Base-by-base conservation (phyloP, 768 basidiomycete species). In the Lanmaoa pseudosensibilis region DNA sequence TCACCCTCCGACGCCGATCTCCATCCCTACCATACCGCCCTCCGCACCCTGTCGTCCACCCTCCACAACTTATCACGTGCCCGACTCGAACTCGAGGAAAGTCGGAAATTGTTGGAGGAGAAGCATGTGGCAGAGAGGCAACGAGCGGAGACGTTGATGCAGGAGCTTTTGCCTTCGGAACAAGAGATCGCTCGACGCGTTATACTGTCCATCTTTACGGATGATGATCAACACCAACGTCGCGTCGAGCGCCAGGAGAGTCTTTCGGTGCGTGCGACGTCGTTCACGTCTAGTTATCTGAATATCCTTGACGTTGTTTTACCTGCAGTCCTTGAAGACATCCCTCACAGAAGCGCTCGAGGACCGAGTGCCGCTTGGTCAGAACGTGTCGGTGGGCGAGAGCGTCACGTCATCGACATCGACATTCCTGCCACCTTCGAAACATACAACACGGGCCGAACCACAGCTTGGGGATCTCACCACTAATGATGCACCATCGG, bases 21-120 rank as follows among this genome's bases (percentile, higher is more conserved):
- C 27, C 80, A 85, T 63, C 84, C 88, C 1, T 89, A 88, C 60
- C 85, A 89, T 60, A 75, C 83, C 2, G 80, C 86, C 2, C 64
- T 93, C 16, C 83, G 91, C 21, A 77, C 85, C 6, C 73, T 94
- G 18, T 92, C 91, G 0, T 81, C 83, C 1, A 86, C 88, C 2
- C 71, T 89, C 11, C 74, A 83, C 49, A 83, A 79, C 53, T 66
- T 91, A 16, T 76, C 84, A 18, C 77, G 78, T 55, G 82, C 73
- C 2, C 74, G 85, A 36, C 57, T 81, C 48, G 88, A 90, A 61
- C 73, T 93, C 48, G 89, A 92, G 68, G 81, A 84, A 54, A 77
- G 73, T 32, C 73, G 84, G 38, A 76, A 72, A 32, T 49, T 73
- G 2, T 60, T 90, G 44, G 68, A 78, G 52, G 84, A 90, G 73